Conservation (phyloP, 345 rosid species). For the Viola odorata region DNA sequence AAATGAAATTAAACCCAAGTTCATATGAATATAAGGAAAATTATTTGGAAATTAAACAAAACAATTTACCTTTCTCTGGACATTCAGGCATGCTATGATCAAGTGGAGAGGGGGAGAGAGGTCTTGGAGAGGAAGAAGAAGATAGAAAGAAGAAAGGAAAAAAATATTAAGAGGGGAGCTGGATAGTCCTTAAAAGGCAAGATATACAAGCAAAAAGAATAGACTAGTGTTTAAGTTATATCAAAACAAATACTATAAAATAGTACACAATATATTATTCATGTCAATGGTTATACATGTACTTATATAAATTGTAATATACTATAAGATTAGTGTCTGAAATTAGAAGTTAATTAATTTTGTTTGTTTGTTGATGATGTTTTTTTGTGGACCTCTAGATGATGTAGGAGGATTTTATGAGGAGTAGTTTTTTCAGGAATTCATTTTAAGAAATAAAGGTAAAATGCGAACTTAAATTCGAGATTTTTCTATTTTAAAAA, state of each 20-base stretch:
- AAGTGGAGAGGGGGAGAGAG: constrained; percentile 19
- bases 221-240: constrained; percentile 12
- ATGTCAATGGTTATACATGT: constrained; percentile 14
- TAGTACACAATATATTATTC: neutral
- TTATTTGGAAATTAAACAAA: constrained; percentile 9
- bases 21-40: neutral
- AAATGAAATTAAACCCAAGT: neutral
- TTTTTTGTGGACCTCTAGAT: constrained; percentile 6
- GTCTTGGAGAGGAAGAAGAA: constrained; percentile 13
- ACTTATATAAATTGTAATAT: neutral
- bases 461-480: constrained; percentile 16
- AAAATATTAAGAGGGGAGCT: constrained; percentile 3
- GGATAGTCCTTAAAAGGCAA: constrained; percentile 76
- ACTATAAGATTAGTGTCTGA: constrained; percentile 2
- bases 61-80: constrained; percentile 80
- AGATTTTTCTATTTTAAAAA: constrained; percentile 38
- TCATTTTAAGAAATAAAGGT: constrained; percentile 2
- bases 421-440: too few relatives aligned
- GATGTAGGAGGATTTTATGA: constrained; percentile 18
- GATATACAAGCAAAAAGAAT: constrained; percentile 29
- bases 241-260: constrained; percentile 7
- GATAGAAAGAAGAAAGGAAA: constrained; percentile 27
- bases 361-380: constrained; percentile 9
- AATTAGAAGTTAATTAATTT: constrained; percentile 15
- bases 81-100: constrained; percentile 88